These are phyloP conservation scores for Stagonosporopsis chrysanthemi DNA, from an alignment of 2,329 filamentous ascomycete genomes.

Conservation along the genomic window DNA sequence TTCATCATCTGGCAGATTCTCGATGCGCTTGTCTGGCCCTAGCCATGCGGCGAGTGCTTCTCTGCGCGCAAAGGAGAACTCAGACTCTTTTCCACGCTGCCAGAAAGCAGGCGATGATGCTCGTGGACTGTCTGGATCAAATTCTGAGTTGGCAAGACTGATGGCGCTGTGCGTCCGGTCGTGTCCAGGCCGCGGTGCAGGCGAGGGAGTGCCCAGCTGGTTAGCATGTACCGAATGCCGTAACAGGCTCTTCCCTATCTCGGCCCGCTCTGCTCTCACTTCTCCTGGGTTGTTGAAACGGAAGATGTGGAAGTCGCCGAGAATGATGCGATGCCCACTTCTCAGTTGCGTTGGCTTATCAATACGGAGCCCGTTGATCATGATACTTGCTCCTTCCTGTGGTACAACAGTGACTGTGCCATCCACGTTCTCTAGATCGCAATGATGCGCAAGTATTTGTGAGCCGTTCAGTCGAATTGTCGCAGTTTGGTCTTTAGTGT, in stretches of 20 bases:
- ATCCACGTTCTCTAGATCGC: constrained; percentile 90
- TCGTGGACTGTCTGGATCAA: constrained; percentile 73
- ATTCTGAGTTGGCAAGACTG: constrained; percentile 80
- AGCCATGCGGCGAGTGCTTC: constrained; percentile 93
- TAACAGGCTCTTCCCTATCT: constrained; percentile 77
- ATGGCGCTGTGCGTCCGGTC: constrained; percentile 70
- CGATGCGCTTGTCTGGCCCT: constrained; percentile 89
- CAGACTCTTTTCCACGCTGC: constrained; percentile 76
- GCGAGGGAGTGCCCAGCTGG: constrained; percentile 70
- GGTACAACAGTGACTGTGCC: constrained; percentile 92
- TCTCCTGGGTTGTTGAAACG: constrained; percentile 98
- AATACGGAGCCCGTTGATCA: constrained; percentile 95
- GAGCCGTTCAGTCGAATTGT: constrained; percentile 95
- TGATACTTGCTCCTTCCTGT: constrained; percentile 89
- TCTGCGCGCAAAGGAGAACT: constrained; percentile 92
- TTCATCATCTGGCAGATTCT: constrained; percentile 90
- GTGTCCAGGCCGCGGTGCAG: constrained; percentile 70
- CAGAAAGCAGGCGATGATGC: constrained; percentile 80
- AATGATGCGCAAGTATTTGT: constrained; percentile 91
- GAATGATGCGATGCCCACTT: constrained; percentile 92
- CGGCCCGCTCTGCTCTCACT: constrained; percentile 87
- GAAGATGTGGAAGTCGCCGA: constrained; percentile 99
- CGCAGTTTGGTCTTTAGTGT: constrained; percentile 75
- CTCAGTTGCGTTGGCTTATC: constrained; percentile 84
- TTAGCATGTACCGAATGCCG: constrained; percentile 78